These are phyloP conservation scores for Botrytis fragariae DNA, from an alignment of 2,329 filamentous ascomycete species.

Conservation along the genomic window DNA sequence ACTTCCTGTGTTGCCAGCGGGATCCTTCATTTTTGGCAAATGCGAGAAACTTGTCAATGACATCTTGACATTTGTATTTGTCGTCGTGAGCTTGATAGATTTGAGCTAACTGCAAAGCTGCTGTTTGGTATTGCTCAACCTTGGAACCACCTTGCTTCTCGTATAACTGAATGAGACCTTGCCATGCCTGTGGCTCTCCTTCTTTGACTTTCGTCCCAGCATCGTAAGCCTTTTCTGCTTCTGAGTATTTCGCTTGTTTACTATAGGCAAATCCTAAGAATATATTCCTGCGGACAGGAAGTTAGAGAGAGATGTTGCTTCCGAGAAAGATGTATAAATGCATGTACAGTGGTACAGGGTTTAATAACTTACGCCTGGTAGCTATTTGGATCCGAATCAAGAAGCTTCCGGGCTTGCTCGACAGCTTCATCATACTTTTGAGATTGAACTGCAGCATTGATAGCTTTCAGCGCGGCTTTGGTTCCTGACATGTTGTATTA, in stretches of 20 bases:
- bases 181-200: slow-evolving; percentile 81
- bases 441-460: slow-evolving; percentile 73
- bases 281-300: slow-evolving; percentile 58
- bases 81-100: slow-evolving; percentile 69
- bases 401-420: slow-evolving; percentile 63
- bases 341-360: not conserved
- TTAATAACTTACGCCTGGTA: slow-evolving; percentile 68
- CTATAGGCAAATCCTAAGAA: slow-evolving; percentile 84
- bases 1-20: slow-evolving; percentile 69
- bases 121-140: slow-evolving; percentile 70
- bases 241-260: slow-evolving; percentile 67
- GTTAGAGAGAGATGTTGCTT: not conserved
- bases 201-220: slow-evolving; percentile 70
- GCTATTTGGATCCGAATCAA: slow-evolving; percentile 71
- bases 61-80: slow-evolving; percentile 60
- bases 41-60: slow-evolving; percentile 76
- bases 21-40: slow-evolving; percentile 73
- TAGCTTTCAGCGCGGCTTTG: slow-evolving; percentile 78
- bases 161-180: slow-evolving; percentile 82
- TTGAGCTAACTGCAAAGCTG: slow-evolving; percentile 69
- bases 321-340: not conserved
- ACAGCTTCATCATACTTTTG: slow-evolving; percentile 77
- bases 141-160: slow-evolving; percentile 71
- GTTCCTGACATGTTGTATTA: slow-evolving; percentile 34
- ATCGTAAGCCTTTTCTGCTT: slow-evolving; percentile 74